Evolutionary conservation across 306 rosid species (phyloP), one percentile per base, ranked within the genome.

Genomic region (Morella rubra): DNA sequence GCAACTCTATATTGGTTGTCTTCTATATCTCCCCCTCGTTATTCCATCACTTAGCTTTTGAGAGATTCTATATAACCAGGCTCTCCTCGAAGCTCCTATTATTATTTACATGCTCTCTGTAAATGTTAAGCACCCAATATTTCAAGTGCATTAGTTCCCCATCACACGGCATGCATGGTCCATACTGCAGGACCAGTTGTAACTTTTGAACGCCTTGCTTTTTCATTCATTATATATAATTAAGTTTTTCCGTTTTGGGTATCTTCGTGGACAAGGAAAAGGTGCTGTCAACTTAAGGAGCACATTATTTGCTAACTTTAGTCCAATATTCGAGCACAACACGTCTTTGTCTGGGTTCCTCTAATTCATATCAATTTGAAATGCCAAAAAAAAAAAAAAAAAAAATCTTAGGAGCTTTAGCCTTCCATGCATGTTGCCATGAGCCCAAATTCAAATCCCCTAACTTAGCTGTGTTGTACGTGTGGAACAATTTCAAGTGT

Each of bases 171-270:
- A 79, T 69, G 82, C 73, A 83, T 78, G 79, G 9, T 14, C 3
- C 37, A 76, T 76, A 56, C 67, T 73, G 80, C 37, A 72, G 86
- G 89, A 84, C 85, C 87, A 82, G 22, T 68, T 75, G 76, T 76
- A 69, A 72, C 77, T 4, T 49, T 27, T 16, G 22, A 72, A 79
- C 76, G 81, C 80, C 68, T 19, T 83, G 78, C 40, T 69, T 74
- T 76, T 24, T 53, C 53, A 68, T 67, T 69, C 24, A 44, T 55
- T 80, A 0, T n/a, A 27, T 80, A 0, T n/a, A 27, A 49, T 77
- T 44, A 9, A 16, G 13, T 44, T 47, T 50, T 49, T 70, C 56
- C 83, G 67, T 61, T 71, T 56, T 73, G 69, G 79, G 74, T 74
- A 77, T 81, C 75, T 18, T 73, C 73, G 67, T 62, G 37, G 37